Evolutionary conservation across 2,329 filamentous ascomycete genomes (phyloP).

Genomic region (Elsinoe ampelina): DNA sequence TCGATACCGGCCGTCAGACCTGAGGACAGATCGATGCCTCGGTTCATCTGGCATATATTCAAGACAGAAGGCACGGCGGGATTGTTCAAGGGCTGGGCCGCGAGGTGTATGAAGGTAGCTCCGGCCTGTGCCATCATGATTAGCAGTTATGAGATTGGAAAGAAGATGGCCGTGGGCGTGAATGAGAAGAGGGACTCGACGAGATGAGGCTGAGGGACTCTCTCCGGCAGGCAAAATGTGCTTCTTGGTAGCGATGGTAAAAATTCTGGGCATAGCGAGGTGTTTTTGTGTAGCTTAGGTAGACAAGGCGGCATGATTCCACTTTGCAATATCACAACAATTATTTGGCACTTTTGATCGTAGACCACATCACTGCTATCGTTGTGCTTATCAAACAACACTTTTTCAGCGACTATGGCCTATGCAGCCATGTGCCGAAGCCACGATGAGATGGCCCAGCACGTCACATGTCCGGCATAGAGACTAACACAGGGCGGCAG

Average conservation of each 20-base stretch:
- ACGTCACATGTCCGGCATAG: neutral
- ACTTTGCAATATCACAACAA: no score
- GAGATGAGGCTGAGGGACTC: neutral
- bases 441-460: conserved; percentile 8
- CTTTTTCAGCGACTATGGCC: no score
- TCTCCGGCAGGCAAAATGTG: neutral
- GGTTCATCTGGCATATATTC: conserved; percentile 86
- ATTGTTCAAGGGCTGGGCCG: conserved; percentile 85
- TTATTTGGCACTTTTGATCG: no score
- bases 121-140: conserved; percentile 99
- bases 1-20: conserved; percentile 35
- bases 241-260: neutral
- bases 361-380: no score
- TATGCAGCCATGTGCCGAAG: neutral
- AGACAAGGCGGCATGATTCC: no score
- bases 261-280: neutral
- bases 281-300: neutral
- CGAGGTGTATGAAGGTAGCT: conserved; percentile 85
- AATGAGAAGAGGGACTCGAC: conserved; percentile 47
- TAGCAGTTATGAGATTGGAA: conserved; percentile 91
- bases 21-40: conserved; percentile 68
- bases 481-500: neutral
- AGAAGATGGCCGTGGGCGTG: conserved; percentile 69
- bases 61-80: conserved; percentile 70
- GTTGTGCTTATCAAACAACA: no score